Evolutionary conservation across 257 asterid species (phyloP), one percentile per base, ranked within the genome.

Genomic region (Plantago ovata): DNA sequence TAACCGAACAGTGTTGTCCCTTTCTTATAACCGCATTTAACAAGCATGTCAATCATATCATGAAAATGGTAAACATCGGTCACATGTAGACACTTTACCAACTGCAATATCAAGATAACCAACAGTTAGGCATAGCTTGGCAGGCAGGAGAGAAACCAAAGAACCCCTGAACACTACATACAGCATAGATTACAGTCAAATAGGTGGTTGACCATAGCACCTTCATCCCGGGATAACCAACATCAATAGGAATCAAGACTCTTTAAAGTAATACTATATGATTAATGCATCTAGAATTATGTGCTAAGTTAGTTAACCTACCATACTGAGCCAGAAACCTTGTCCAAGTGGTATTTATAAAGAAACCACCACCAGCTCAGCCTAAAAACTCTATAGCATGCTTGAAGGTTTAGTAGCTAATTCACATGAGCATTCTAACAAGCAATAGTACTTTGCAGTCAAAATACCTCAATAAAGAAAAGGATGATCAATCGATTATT

Each of bases 11-110:
- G 70, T 10, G 98, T 92, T 22, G 83, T 71, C 60, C 98, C 98
- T 73, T 85, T 92, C 80, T 75, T 65, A 62, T 88, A 92, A 28
- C 98, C 98, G 76, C 95, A 92, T 62, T 76, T 87, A 60, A 88
- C 98, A 54, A 92, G 98, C 98, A 88, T 92, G 50, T 84, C 83
- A 71, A 92, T 92, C 95, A 88, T 88, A 63, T 88, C 88, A 60
- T 92, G 98, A 62, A 92, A 92, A 69, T 92, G 96, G 84, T 88
- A 85, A 45, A 74, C 75, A 47, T 70, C 85, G 32, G 74, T 66
- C 76, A 92, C 28, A 72, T 65, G 95, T 20, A 82, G 39, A 62
- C 82, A 68, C 80, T 91, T 91, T 23, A 91, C 89, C 53, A 79
- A 64, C 98, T 91, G 92, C 60, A 68, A 72, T 13, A 64, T 39